Base-by-base conservation (phyloP, 2,329 filamentous ascomycete genomes). In the Rhexocercosporidium sp. region DNA sequence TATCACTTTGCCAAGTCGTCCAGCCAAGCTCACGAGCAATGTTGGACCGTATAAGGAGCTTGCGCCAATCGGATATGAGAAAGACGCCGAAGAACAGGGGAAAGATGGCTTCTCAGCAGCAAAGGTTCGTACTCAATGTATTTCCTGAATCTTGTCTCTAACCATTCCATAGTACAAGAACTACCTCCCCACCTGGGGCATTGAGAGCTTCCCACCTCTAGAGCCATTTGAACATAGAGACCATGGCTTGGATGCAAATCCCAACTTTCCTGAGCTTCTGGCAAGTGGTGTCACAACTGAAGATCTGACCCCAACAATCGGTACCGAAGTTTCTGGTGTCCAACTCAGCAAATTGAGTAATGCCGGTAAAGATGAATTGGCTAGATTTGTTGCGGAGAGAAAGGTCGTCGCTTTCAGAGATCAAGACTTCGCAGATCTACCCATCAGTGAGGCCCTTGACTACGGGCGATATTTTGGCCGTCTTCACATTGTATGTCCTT, bases 401-500 rank as follows among this genome's bases (percentile, higher is more conserved):
- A 94, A 93, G 76, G 91, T 94, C 6, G 91, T 93, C 18, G 88
- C 90, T 37, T 94, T 95, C 84, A 88, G 91, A 27, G 84, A 89
- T 74, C 92, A 94, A 76, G 90, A 94, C 77, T 89, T 91, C 71
- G 87, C 87, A 46, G 83, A 91, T 70, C 82, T 93, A 12, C 85
- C 90, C 8, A 93, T 94, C 74, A 78, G 86, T 31, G 84, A 92
- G 9, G 92, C 90, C 1, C 82, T 93, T 44, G 84, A 90, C 22
- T 89, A 88, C 70, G 92, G 88, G 59, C 84, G 86, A 62, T 94
- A 94, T 80, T 96, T 94, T 75, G 92, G 92, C 56, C 88, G 91
- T 9, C 90, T 92, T 73, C 92, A 96, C 80, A 92, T 95, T 66
- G n/a, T n/a, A n/a, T n/a, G n/a, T n/a, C n/a, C n/a, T n/a, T n/a